These are phyloP conservation scores for Starmera stellimalicola DNA, from an alignment of 1,139 yeast genomes.

Conservation along the genomic window DNA sequence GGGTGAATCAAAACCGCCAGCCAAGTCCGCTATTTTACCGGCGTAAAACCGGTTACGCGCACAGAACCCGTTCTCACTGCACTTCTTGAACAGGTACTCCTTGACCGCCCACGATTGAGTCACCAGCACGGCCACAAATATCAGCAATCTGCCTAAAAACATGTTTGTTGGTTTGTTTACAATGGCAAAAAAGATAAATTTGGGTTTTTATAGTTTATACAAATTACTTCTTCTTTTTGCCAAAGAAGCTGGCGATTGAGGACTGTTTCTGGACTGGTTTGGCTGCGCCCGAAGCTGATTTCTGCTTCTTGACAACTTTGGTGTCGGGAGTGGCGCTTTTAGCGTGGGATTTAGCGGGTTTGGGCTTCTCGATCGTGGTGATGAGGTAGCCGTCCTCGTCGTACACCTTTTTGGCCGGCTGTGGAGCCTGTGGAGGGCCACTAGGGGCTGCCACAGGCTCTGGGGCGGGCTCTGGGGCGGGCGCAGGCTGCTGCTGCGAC, in stretches of 20 bases:
- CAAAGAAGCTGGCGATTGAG: slow-evolving; percentile 17
- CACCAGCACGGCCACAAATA: neutral
- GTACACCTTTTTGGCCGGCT: slow-evolving; percentile 10
- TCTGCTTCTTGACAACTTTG: slow-evolving; percentile 8
- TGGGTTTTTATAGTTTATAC: too few species aligned
- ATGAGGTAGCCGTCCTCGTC: slow-evolving; percentile 23
- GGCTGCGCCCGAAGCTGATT: slow-evolving; percentile 5
- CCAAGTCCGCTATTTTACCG: slow-evolving; percentile 27
- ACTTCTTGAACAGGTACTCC: slow-evolving; percentile 64
- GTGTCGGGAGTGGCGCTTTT: neutral
- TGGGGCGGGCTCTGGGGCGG: slow-evolving; percentile 2
- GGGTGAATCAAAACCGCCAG: slow-evolving; percentile 28
- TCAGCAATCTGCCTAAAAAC: neutral
- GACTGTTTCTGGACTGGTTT: slow-evolving; percentile 10
- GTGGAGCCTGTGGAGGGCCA: neutral
- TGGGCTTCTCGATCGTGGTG: slow-evolving; percentile 6
- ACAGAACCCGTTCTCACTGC: slow-evolving; percentile 83
- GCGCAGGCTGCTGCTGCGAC: slow-evolving; percentile 3
- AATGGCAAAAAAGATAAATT: too few species aligned
- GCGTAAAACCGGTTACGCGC: slow-evolving; percentile 72
- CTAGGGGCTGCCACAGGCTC: neutral
- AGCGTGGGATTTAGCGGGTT: neutral
- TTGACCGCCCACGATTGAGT: slow-evolving; percentile 35
- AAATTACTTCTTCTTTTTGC: slow-evolving; percentile 12
- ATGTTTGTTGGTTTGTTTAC: too few species aligned